Conservation (phyloP, 2,329 filamentous ascomycete genomes). For the Scortechinia acanthostroma region DNA sequence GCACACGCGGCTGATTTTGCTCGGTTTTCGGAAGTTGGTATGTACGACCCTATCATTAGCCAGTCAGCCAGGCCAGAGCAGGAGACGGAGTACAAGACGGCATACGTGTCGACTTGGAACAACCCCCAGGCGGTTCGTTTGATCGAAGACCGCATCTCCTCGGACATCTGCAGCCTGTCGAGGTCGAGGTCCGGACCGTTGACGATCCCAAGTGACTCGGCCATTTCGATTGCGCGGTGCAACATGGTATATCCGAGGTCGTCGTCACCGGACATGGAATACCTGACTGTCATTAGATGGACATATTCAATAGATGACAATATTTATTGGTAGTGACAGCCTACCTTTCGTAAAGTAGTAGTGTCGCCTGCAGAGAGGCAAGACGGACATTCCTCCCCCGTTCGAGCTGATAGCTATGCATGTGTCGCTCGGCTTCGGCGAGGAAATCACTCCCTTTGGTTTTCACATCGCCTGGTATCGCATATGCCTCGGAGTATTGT, state of each 20-base stretch:
- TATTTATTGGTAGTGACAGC: too few relatives aligned
- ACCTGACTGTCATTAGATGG: constrained; percentile 11
- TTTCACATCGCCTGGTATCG: constrained; percentile 12
- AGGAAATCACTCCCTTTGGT: constrained; percentile 18
- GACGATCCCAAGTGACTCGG: constrained; percentile 18
- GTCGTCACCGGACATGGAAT: constrained; percentile 22
- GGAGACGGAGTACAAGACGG: too few relatives aligned
- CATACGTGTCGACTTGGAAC: constrained; percentile 26
- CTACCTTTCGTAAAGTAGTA: too few relatives aligned
- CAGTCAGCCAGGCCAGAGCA: too few relatives aligned
- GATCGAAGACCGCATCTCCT: too few relatives aligned
- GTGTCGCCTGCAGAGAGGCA: constrained; percentile 1
- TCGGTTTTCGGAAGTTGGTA: constrained; percentile 20
- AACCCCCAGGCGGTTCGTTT: constrained; percentile 23
- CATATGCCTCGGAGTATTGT: constrained; percentile 5
- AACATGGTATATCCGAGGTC: constrained; percentile 25
- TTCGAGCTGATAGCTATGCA: constrained; percentile 11
- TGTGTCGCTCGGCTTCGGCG: constrained; percentile 17
- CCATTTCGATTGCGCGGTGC: constrained; percentile 21
- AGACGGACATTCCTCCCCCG: constrained; percentile 12
- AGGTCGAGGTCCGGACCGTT: constrained; percentile 17
- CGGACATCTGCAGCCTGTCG: too few relatives aligned
- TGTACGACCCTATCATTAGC: constrained; percentile 17
- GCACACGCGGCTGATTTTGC: constrained; percentile 19
- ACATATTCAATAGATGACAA: too few relatives aligned